These are phyloP conservation scores for Tubosaeta sp. DNA, from an alignment of 768 basidiomycete species.

Conservation along the genomic window DNA sequence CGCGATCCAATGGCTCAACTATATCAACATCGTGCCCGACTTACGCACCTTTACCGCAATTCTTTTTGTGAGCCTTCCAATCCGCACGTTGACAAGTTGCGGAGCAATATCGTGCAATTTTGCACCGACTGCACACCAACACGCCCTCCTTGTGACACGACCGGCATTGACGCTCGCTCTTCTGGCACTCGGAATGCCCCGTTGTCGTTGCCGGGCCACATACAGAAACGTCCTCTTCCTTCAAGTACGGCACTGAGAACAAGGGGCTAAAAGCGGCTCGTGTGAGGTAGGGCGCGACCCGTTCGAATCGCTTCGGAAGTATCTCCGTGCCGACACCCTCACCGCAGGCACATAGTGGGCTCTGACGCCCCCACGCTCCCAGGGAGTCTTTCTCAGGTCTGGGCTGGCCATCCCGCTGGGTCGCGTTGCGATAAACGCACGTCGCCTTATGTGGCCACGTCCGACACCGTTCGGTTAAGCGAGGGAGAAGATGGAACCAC, in stretches of 20 bases:
- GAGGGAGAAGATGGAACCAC: constrained; percentile 52
- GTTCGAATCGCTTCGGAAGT: constrained; percentile 32
- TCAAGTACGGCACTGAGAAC: constrained; percentile 48
- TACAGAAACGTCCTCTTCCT: constrained; percentile 17
- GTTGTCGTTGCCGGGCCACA: neutral
- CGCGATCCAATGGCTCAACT: no score
- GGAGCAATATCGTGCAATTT: constrained; percentile 40
- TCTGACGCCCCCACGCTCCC: constrained; percentile 23
- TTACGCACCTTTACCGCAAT: neutral
- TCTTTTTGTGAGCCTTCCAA: constrained; percentile 10
- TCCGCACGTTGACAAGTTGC: constrained; percentile 33
- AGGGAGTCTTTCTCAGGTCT: constrained; percentile 15
- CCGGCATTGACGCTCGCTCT: neutral
- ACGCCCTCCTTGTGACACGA: constrained; percentile 2
- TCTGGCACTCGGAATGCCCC: neutral
- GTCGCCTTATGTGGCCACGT: constrained; percentile 47
- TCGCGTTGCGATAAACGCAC: constrained; percentile 24
- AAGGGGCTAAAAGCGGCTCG: constrained; percentile 52
- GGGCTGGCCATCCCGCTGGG: constrained; percentile 18
- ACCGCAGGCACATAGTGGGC: constrained; percentile 13
- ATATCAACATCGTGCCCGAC: neutral
- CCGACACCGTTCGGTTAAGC: constrained; percentile 50
- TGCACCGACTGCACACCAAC: constrained; percentile 35
- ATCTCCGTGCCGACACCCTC: constrained; percentile 10
- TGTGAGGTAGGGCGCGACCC: constrained; percentile 40